These are phyloP conservation scores for Dendrostoma leiphaemia DNA, from an alignment of 2,329 filamentous ascomycete genomes.

Conservation along the genomic window DNA sequence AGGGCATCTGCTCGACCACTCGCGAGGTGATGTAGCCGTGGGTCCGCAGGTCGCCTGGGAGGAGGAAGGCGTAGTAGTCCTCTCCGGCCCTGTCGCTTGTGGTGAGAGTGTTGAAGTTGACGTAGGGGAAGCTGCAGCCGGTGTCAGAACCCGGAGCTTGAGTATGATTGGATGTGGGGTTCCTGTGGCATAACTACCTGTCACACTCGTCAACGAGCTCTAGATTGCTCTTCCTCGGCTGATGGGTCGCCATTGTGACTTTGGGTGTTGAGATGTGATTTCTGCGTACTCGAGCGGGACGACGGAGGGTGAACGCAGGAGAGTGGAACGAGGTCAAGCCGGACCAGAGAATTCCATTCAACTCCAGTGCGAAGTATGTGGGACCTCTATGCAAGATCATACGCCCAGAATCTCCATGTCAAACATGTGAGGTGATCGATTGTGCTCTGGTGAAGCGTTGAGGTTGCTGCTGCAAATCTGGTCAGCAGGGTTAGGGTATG, in stretches of 20 bases:
- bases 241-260: conserved; percentile 1
- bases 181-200: no score
- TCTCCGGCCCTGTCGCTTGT: conserved; percentile 27
- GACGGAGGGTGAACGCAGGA: neutral
- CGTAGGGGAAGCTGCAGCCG: conserved; percentile 46
- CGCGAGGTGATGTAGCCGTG: conserved; percentile 50
- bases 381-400: no score
- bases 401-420: no score
- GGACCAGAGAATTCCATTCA: no score
- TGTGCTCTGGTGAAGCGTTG: no score
- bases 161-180: neutral
- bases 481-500: neutral
- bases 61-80: conserved; percentile 40
- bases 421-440: no score
- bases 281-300: neutral
- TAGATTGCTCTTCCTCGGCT: conserved; percentile 5
- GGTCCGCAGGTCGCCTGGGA: conserved; percentile 42
- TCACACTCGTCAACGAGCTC: conserved; percentile 17
- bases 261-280: conserved; percentile 13
- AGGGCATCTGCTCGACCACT: conserved; percentile 45
- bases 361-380: no score
- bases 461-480: no score
- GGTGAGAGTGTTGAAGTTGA: conserved; percentile 32
- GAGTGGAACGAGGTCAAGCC: no score
- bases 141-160: no score